Percentiles rank a stretch among this genome's conserved stretches.
Evolutionary conservation across 257 asterid genomes (phyloP).

Genomic region (Solanum sejunctum): DNA sequence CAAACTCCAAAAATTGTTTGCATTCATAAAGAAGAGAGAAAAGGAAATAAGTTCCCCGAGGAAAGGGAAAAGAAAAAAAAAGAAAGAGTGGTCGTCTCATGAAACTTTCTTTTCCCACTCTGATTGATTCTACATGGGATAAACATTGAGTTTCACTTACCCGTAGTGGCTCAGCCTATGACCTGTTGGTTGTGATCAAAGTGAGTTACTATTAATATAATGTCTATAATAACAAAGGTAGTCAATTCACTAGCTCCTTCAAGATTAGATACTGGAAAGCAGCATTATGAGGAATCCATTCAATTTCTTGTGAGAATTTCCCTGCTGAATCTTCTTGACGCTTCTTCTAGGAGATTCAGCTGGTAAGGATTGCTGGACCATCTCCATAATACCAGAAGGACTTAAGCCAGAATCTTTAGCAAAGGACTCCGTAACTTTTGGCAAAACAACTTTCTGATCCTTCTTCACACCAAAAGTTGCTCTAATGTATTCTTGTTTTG

Average conservation of each 20-base stretch:
- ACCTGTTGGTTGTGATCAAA: neutral
- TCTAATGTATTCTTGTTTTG: constrained; percentile 44
- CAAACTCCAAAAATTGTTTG: neutral
- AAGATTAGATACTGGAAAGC: constrained; percentile 57
- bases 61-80: neutral
- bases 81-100: neutral
- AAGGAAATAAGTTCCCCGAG: neutral
- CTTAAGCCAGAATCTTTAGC: constrained; percentile 63
- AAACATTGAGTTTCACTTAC: neutral
- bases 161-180: neutral
- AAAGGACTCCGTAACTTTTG: constrained; percentile 56
- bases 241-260: constrained; percentile 61
- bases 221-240: neutral
- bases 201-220: neutral
- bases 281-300: constrained; percentile 71
- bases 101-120: neutral
- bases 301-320: constrained; percentile 51
- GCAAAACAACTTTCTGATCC: constrained; percentile 63
- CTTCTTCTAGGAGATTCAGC: constrained; percentile 56
- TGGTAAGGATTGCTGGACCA: constrained; percentile 57
- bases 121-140: neutral
- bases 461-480: constrained; percentile 75
- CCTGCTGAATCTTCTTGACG: constrained; percentile 49
- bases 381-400: constrained; percentile 41
- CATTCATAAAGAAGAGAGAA: neutral